Conservation (phyloP, 2,329 filamentous ascomycete genomes). For the Colletotrichum gigasporum region DNA sequence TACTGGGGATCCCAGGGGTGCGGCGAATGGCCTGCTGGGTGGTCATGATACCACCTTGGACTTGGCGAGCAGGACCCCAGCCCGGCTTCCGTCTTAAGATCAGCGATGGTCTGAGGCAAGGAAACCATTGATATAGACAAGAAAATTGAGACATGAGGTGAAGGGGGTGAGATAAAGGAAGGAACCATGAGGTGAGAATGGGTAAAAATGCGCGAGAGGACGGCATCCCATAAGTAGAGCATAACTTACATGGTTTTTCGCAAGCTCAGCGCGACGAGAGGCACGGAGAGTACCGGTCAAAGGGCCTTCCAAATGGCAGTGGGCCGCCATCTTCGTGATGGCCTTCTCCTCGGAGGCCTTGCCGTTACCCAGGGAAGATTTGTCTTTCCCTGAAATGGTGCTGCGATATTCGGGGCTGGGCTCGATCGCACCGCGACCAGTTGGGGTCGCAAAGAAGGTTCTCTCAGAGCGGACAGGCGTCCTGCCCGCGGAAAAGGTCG, state of each 20-base stretch:
- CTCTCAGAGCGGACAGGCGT: constrained; percentile 3
- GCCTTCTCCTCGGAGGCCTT: neutral
- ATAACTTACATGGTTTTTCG: constrained; percentile 28
- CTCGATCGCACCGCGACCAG: neutral
- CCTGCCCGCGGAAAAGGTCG: constrained; percentile 1
- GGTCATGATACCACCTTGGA: constrained; percentile 32
- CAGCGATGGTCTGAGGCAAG: neutral
- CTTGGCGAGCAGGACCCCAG: constrained; percentile 28
- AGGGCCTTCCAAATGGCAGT: constrained; percentile 32
- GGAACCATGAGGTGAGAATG: neutral
- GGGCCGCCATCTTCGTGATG: constrained; percentile 21
- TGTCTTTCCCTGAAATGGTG: constrained; percentile 17
- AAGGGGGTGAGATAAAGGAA: too few species aligned
- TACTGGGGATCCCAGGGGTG: constrained; percentile 31
- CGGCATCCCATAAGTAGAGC: neutral
- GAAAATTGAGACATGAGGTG: neutral
- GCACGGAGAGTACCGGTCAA: constrained; percentile 30
- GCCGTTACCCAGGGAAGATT: neutral
- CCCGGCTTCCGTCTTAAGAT: constrained; percentile 22
- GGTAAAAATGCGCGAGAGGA: neutral
- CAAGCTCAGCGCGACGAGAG: constrained; percentile 30
- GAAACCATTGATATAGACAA: neutral
- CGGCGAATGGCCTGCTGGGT: constrained; percentile 33
- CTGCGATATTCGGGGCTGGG: neutral
- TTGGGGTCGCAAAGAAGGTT: constrained; percentile 8